phyloP scores from a whole-genome alignment of 1,139 yeast genomes.

The Taphrina pruni region DNA sequence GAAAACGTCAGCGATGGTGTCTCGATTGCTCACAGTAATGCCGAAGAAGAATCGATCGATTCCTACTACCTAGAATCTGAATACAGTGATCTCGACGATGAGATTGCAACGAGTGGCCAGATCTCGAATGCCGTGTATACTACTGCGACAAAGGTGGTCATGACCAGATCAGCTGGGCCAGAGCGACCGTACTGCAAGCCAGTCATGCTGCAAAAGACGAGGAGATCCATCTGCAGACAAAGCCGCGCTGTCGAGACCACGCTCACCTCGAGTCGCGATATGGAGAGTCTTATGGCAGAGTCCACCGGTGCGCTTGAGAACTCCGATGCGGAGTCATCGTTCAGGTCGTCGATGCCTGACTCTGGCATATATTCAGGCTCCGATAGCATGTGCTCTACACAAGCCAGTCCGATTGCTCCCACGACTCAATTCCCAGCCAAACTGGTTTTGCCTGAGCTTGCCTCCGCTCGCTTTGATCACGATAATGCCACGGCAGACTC shows the following conservation, averaged over 20 bases:
- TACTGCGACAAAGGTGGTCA: slow-evolving; percentile 15
- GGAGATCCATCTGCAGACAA: not conserved
- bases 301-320: not conserved
- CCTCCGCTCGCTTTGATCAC: not conserved
- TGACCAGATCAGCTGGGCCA: not conserved
- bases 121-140: slow-evolving; percentile 6
- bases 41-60: not conserved
- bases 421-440: not conserved
- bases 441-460: slow-evolving; percentile 3
- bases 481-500: not conserved
- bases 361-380: not conserved
- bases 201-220: slow-evolving; percentile 6
- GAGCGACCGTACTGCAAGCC: slow-evolving; percentile 11
- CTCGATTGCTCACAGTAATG: not conserved
- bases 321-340: not conserved
- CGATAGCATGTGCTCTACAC: slow-evolving; percentile 6
- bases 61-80: slow-evolving; percentile 7
- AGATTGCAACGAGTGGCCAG: not conserved
- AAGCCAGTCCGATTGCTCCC: slow-evolving; percentile 2
- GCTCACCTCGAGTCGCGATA: not conserved
- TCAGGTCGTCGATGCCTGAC: slow-evolving; percentile 9
- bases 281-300: not conserved
- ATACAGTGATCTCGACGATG: slow-evolving; percentile 1
- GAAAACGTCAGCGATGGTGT: not conserved
- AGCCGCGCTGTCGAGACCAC: not conserved